Conservation (phyloP, 768 basidiomycete species). For the Tulasnella sp. region DNA sequence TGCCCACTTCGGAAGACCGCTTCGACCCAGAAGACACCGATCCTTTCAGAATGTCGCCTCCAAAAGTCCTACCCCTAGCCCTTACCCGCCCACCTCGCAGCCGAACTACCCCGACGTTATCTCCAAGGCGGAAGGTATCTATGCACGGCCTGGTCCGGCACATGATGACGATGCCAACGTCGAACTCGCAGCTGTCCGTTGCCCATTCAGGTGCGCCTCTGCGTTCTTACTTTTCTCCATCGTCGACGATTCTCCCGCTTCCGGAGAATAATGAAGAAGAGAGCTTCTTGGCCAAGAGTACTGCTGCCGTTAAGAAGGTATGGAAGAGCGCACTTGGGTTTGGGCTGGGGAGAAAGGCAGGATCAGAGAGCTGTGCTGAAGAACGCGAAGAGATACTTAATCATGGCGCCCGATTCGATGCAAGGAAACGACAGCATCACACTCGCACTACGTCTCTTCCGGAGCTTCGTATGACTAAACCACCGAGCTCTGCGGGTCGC, state of each 20-base stretch:
- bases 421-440: not conserved
- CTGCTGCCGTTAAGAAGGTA: not conserved
- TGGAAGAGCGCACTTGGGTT: not conserved
- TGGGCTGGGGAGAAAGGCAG: not conserved
- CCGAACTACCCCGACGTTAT: not conserved
- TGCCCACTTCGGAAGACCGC: not conserved
- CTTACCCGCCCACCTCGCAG: not conserved
- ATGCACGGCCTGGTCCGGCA: not conserved
- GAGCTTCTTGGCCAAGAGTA: not conserved
- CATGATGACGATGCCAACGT: not conserved
- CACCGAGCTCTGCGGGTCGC: not conserved
- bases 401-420: too few relatives aligned
- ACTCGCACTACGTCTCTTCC: not conserved
- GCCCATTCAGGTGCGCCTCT: not conserved
- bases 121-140: not conserved
- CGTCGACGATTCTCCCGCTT: not conserved
- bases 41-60: not conserved
- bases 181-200: not conserved
- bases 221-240: not conserved
- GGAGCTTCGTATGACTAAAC: not conserved
- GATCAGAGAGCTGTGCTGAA: not conserved
- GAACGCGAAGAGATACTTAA: not conserved
- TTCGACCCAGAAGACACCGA: not conserved
- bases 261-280: not conserved
- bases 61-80: not conserved